Evolutionary conservation across 2,329 filamentous ascomycete species (phyloP).

Genomic region (Coleophoma crateriformis): DNA sequence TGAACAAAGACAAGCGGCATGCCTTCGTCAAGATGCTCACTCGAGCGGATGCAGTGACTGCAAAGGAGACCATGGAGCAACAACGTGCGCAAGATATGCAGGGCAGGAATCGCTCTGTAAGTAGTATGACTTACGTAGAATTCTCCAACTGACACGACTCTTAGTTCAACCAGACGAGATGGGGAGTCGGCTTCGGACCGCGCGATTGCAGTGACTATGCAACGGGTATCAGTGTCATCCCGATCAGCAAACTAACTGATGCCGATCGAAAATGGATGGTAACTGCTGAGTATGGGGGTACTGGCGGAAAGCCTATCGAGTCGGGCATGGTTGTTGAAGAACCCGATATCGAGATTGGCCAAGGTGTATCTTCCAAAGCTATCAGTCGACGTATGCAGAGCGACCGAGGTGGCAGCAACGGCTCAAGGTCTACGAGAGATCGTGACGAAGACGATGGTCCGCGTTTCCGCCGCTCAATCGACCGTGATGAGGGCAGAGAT

Average conservation of each 20-base stretch:
- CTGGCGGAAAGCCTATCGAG: constrained; percentile 76
- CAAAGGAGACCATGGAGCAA: constrained; percentile 84
- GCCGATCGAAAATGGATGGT: constrained; percentile 97
- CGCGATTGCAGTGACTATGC: constrained; percentile 96
- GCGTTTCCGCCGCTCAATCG: constrained; percentile 13
- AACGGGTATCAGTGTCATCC: constrained; percentile 87
- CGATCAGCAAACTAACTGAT: constrained; percentile 87
- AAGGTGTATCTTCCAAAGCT: constrained; percentile 92
- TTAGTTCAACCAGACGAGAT: constrained; percentile 63
- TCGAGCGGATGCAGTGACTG: constrained; percentile 74
- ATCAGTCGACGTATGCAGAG: constrained; percentile 66
- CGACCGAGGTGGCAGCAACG: constrained; percentile 59
- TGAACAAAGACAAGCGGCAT: constrained; percentile 96
- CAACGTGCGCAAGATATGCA: constrained; percentile 62
- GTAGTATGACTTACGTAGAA: neutral
- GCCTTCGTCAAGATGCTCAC: constrained; percentile 99
- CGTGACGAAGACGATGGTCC: constrained; percentile 23
- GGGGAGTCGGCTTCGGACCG: constrained; percentile 96
- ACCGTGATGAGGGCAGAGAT: constrained; percentile 10
- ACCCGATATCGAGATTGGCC: constrained; percentile 97
- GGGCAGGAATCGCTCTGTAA: constrained; percentile 18
- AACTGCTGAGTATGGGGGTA: constrained; percentile 88
- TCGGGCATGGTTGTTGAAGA: constrained; percentile 88
- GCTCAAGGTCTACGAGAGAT: constrained; percentile 48
- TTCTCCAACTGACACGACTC: constrained; percentile 7